Evolutionary conservation across 1,284 basidiomycete genomes (phyloP).

Genomic region (Puccinia polysora): DNA sequence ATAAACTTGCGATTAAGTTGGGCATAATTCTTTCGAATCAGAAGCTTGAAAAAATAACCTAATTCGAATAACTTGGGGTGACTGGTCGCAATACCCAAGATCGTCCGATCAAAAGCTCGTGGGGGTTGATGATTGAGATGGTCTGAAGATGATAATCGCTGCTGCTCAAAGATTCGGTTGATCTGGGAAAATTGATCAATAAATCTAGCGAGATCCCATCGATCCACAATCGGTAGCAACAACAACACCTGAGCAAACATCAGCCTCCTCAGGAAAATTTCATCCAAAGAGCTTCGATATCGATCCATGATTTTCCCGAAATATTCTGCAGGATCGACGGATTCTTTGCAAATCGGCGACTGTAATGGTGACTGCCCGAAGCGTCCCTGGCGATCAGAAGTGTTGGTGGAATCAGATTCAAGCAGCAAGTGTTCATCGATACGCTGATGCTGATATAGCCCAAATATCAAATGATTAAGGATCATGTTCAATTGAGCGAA

Average conservation of each 20-base stretch:
- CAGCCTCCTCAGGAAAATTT: slow-evolving; percentile 7
- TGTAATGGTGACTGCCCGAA: too few relatives aligned
- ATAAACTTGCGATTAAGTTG: slow-evolving; percentile 15
- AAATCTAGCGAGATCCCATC: slow-evolving; percentile 15
- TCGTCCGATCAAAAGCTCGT: neutral
- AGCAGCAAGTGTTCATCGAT: too few relatives aligned
- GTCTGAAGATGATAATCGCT: neutral
- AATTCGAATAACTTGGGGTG: slow-evolving; percentile 7
- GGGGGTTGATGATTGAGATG: neutral
- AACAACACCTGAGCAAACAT: slow-evolving; percentile 18
- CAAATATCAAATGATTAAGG: slow-evolving; percentile 16
- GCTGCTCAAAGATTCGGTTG: neutral
- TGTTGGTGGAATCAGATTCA: too few relatives aligned
- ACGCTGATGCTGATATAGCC: too few relatives aligned
- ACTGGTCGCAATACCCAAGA: neutral
- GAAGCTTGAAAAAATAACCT: neutral
- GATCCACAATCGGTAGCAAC: slow-evolving; percentile 16
- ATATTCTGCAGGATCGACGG: too few relatives aligned
- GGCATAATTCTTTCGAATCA: slow-evolving; percentile 10
- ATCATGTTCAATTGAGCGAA: slow-evolving; percentile 27
- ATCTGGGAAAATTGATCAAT: slow-evolving; percentile 4
- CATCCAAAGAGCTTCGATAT: slow-evolving; percentile 10
- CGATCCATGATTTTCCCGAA: too few relatives aligned
- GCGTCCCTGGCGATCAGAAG: too few relatives aligned
- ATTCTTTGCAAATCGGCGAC: too few relatives aligned